Evolutionary conservation across 78 protist genomes (phyloP).

Genomic region (Protostelium mycophagum): DNA sequence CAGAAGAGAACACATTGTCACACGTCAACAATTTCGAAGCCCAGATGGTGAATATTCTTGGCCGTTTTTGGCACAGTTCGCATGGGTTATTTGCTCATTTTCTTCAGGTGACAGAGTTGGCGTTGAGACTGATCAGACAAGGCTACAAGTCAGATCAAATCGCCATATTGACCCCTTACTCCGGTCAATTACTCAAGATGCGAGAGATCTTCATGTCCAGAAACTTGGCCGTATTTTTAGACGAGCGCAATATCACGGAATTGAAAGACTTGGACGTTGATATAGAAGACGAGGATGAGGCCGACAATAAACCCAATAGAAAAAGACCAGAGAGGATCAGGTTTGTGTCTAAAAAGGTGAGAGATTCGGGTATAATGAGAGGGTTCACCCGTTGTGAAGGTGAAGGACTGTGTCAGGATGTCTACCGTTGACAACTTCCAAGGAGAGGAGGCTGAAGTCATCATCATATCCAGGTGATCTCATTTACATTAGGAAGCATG

Average conservation of each 20-base stretch:
- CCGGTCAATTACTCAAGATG: slow-evolving; percentile 74
- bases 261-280: not conserved
- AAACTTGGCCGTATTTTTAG: not conserved
- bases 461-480: slow-evolving; percentile 31
- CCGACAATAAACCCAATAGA: not conserved
- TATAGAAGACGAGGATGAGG: not conserved
- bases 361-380: not conserved
- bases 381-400: not conserved
- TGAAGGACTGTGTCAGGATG: slow-evolving; percentile 22
- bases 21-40: slow-evolving; percentile 59
- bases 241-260: not conserved
- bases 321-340: not conserved
- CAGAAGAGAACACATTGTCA: slow-evolving; percentile 4
- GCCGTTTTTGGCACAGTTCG: no score
- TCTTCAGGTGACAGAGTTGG: slow-evolving; percentile 19
- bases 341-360: not conserved
- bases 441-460: slow-evolving; percentile 76
- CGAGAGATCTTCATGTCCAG: not conserved
- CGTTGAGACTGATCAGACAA: slow-evolving; percentile 32
- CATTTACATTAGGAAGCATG: not conserved
- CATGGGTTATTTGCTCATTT: no score
- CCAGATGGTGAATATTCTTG: no score
- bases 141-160: slow-evolving; percentile 22
- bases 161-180: slow-evolving; percentile 72
- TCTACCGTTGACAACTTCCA: slow-evolving; percentile 84